Evolutionary conservation across 495 filamentous ascomycete species (phyloP).

Genomic region (Xylaria venustula): DNA sequence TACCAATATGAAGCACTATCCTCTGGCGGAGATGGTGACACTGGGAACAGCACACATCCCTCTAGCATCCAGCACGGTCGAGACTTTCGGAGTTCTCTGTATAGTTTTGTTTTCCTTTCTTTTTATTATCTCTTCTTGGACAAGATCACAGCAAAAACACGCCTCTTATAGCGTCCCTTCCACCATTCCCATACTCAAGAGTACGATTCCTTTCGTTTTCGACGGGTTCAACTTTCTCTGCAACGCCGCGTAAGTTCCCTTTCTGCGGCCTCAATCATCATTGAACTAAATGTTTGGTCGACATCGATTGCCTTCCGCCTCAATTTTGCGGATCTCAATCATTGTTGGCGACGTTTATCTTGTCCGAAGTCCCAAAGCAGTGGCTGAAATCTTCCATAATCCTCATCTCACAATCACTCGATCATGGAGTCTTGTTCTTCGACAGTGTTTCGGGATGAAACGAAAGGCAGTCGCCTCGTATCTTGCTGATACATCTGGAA

Average conservation of each 20-base stretch:
- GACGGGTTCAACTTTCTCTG: background rate
- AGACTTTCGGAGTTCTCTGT: background rate
- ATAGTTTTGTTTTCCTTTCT: background rate
- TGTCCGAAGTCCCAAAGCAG: background rate
- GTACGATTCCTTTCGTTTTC: background rate
- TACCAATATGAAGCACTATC: background rate
- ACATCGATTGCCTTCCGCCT: background rate
- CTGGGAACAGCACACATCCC: background rate
- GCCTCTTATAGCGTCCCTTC: background rate
- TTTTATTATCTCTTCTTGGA: background rate
- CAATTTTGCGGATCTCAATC: background rate
- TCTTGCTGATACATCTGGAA: background rate
- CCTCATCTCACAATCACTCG: background rate
- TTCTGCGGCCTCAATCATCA: background rate
- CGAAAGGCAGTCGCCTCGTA: background rate
- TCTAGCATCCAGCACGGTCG: background rate
- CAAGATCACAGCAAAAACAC: background rate
- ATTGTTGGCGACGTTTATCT: background rate
- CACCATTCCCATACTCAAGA: background rate
- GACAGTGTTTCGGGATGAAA: background rate
- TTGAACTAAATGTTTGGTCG: background rate
- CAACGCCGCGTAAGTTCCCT: background rate
- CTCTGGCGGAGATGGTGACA: background rate
- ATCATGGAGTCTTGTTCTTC: background rate
- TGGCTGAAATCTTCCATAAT: background rate